phyloP scores from a whole-genome alignment of 331 rosid species.

The Telfairia occidentalis region DNA sequence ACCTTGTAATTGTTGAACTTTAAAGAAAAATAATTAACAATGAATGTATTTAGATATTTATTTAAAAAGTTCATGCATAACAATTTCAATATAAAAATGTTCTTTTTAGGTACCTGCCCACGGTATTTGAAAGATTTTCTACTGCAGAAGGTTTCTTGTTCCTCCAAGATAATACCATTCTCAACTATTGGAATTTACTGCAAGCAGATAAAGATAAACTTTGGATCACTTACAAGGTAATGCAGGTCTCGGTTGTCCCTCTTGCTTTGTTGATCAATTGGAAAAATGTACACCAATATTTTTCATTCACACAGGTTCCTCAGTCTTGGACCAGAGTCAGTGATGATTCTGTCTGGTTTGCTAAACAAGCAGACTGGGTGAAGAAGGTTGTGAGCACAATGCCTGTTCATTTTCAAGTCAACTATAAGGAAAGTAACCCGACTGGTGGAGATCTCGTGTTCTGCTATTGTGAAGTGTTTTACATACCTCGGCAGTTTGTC shows the following conservation, averaged over 20 bases:
- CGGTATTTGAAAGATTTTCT: constrained; percentile 56
- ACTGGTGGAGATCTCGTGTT: constrained; percentile 22
- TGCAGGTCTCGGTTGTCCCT: not conserved
- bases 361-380: constrained; percentile 71
- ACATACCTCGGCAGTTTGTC: constrained; percentile 53
- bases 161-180: constrained; percentile 77
- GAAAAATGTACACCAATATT: not conserved
- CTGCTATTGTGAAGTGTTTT: constrained; percentile 83
- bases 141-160: constrained; percentile 86
- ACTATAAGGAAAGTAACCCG: constrained; percentile 45
- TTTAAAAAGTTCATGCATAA: not conserved
- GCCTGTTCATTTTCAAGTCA: constrained; percentile 89
- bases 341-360: constrained; percentile 59
- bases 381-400: constrained; percentile 64
- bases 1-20: too few species aligned
- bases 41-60: not conserved
- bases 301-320: constrained; percentile 38
- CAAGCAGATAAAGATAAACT: constrained; percentile 81
- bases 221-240: constrained; percentile 85
- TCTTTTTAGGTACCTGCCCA: constrained; percentile 52
- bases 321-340: constrained; percentile 57
- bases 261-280: not conserved
- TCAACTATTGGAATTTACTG: constrained; percentile 84
- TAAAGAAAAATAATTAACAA: too few species aligned
- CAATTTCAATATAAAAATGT: not conserved